A percentile compares a stretch with the other conserved stretches of the same genome.
phyloP scores from a whole-genome alignment of 257 asterid genomes.

The Salvia miltiorrhiza region DNA sequence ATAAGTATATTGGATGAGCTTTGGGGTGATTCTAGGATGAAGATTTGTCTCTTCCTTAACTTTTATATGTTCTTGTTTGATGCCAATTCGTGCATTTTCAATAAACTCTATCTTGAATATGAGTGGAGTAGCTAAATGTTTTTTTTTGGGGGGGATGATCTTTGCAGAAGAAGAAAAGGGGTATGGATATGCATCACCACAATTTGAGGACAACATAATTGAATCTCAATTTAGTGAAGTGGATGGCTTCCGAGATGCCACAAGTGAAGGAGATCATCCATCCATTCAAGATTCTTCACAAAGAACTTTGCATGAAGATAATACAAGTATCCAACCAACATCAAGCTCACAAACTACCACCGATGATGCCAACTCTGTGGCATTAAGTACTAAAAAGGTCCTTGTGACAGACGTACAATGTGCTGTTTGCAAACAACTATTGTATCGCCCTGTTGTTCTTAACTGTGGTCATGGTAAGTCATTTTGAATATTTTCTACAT shows the following conservation, averaged over 20 bases:
- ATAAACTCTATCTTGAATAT: neutral
- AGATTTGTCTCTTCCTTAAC: neutral
- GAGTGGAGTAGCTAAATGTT: slow-evolving; percentile 9
- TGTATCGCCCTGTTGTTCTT: slow-evolving; percentile 63
- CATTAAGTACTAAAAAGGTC: slow-evolving; percentile 24
- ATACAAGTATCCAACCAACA: slow-evolving; percentile 6
- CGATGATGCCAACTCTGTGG: slow-evolving; percentile 11
- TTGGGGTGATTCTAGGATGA: neutral
- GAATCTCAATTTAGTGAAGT: slow-evolving; percentile 24
- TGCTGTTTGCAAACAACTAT: slow-evolving; percentile 51
- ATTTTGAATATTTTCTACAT: neutral
- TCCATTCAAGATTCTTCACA: slow-evolving; percentile 12
- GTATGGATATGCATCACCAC: slow-evolving; percentile 39
- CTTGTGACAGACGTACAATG: slow-evolving; percentile 43
- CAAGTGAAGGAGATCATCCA: slow-evolving; percentile 12
- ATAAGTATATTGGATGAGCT: neutral
- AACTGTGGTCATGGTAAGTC: slow-evolving; percentile 73
- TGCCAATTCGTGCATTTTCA: neutral
- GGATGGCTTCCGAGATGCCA: slow-evolving; percentile 8
- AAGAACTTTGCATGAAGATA: slow-evolving; percentile 14
- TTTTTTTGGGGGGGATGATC: slow-evolving; percentile 13
- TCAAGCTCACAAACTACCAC: slow-evolving; percentile 20
- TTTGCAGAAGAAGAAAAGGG: slow-evolving; percentile 53
- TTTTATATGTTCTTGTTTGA: neutral
- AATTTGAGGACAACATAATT: slow-evolving; percentile 30